Percentiles rank a stretch among this genome's conserved stretches.
Evolutionary conservation across 2,329 filamentous ascomycete genomes (phyloP).

Genomic region (Talaromyces albobiverticillius): DNA sequence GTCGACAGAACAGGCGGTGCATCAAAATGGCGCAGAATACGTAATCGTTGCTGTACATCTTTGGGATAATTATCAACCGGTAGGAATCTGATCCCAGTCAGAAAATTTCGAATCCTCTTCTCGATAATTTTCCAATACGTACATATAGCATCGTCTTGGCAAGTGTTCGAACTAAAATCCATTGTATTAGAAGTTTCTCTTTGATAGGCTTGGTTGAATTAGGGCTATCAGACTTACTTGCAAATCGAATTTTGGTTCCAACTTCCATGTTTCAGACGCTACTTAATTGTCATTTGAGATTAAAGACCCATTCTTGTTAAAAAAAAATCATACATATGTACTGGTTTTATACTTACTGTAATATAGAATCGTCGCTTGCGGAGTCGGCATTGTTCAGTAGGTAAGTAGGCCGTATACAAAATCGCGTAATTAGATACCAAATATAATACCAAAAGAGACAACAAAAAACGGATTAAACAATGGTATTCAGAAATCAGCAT

Average conservation of each 20-base stretch:
- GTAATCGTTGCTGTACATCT: neutral
- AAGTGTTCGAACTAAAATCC: neutral
- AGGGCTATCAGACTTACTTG: neutral
- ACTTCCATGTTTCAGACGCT: neutral
- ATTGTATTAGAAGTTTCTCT: neutral
- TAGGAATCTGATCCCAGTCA: slow-evolving; percentile 1
- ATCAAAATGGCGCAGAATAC: slow-evolving; percentile 11
- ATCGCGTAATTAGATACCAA: neutral
- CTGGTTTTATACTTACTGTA: neutral
- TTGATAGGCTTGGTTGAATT: neutral
- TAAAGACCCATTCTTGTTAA: too few relatives aligned
- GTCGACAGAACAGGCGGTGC: slow-evolving; percentile 8
- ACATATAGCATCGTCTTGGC: slow-evolving; percentile 13
- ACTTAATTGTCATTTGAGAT: too few relatives aligned
- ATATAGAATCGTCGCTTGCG: neutral
- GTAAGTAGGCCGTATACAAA: neutral
- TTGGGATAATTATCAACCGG: slow-evolving; percentile 3
- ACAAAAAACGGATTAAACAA: neutral
- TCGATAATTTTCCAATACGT: neutral
- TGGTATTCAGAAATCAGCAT: neutral
- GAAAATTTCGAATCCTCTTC: neutral
- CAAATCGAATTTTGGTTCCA: neutral
- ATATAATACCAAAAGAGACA: neutral
- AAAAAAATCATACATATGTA: neutral
- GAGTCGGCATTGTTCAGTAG: neutral